Percentiles rank a stretch among this genome's conserved stretches.
Conservation (phyloP, 2,329 filamentous ascomycete genomes). For the Cordyceps cateniannulata region DNA sequence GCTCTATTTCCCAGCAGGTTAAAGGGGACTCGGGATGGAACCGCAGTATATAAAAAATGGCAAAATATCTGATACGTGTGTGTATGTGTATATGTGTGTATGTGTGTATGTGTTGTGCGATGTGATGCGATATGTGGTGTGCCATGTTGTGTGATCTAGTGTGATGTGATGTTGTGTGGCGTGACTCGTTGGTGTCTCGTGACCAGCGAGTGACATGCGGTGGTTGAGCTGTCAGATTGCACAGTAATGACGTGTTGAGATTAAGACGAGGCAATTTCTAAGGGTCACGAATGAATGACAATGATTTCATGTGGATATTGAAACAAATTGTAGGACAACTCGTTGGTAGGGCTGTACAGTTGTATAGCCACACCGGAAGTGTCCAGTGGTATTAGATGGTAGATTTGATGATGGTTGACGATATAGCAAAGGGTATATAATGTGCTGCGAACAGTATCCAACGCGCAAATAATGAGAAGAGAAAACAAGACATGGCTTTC, state of each 20-base stretch:
- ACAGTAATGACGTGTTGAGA: not conserved
- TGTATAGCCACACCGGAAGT: not conserved
- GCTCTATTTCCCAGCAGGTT: conserved; percentile 9
- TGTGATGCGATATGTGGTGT: not conserved
- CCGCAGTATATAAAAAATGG: conserved; percentile 16
- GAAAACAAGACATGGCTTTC: not conserved
- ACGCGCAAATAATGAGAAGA: no score
- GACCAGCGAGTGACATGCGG: not conserved
- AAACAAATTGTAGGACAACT: not conserved
- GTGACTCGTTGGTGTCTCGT: not conserved
- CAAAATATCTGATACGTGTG: conserved; percentile 12
- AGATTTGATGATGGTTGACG: not conserved
- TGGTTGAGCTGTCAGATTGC: not conserved
- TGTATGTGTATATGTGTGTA: not conserved
- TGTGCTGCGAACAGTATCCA: not conserved
- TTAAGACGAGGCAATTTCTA: not conserved
- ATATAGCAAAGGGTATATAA: not conserved
- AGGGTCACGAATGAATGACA: not conserved
- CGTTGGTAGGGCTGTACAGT: not conserved
- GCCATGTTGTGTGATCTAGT: not conserved
- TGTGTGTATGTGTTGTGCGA: not conserved
- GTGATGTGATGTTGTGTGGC: not conserved
- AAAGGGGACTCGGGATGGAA: conserved; percentile 12
- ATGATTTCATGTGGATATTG: not conserved
- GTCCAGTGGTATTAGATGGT: not conserved